phyloP scores from a whole-genome alignment of 2,329 filamentous ascomycete genomes.

The Cladophialophora exuberans region DNA sequence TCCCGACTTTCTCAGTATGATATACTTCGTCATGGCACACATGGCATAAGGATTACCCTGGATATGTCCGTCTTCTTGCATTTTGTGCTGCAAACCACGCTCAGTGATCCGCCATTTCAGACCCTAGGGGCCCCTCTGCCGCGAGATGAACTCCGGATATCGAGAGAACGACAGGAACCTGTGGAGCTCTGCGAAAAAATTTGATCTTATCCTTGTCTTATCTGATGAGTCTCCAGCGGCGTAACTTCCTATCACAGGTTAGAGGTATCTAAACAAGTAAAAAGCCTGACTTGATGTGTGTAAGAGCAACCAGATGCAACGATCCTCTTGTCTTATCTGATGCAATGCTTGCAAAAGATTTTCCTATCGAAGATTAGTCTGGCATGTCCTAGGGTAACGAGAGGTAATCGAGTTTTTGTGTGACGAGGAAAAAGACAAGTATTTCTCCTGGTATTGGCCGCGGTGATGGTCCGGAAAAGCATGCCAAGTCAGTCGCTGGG shows the following conservation, averaged over 20 bases:
- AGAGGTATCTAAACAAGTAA: background rate
- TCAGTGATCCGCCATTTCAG: background rate
- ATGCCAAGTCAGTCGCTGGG: background rate
- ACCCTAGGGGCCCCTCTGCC: background rate
- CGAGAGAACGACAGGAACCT: background rate
- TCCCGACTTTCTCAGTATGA: background rate
- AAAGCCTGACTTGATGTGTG: background rate
- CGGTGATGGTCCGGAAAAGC: background rate
- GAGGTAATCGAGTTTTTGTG: background rate
- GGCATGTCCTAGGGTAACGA: background rate
- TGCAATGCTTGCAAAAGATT: background rate
- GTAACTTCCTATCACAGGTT: background rate
- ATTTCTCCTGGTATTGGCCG: background rate
- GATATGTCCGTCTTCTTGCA: background rate
- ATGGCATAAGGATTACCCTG: background rate
- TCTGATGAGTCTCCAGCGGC: background rate
- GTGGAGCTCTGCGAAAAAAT: background rate
- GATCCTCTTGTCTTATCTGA: background rate
- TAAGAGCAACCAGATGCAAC: background rate
- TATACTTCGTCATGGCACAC: background rate
- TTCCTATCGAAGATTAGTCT: background rate
- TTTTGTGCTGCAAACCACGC: background rate
- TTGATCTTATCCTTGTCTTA: slow-evolving; percentile 5
- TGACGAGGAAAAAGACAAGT: background rate
- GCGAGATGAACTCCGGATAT: background rate